Evolutionary conservation across 2,329 filamentous ascomycete species (phyloP).

Genomic region (Dactylellina leptospora): DNA sequence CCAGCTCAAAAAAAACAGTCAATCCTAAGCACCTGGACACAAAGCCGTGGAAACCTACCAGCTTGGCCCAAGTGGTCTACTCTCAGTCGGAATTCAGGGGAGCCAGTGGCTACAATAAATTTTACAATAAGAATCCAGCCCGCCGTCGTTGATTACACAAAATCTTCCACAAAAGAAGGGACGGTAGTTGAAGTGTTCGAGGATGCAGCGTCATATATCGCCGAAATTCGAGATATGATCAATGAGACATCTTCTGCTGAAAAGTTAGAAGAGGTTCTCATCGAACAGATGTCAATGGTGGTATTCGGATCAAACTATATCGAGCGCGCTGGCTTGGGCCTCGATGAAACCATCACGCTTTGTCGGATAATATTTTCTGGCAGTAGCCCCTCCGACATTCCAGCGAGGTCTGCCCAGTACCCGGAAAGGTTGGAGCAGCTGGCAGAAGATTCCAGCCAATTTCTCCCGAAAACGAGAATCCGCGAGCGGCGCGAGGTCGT

Average conservation of each 20-base stretch:
- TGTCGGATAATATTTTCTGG: background rate
- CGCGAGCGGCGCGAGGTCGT: slow-evolving; percentile 14
- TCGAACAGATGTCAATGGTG: background rate
- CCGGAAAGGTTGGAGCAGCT: background rate
- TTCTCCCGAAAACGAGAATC: background rate
- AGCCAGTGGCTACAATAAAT: background rate
- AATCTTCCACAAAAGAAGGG: background rate
- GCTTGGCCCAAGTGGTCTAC: slow-evolving; percentile 4
- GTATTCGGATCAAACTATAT: slow-evolving; percentile 13
- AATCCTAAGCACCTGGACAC: background rate
- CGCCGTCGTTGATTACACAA: background rate
- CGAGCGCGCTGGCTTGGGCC: background rate
- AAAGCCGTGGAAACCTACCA: background rate
- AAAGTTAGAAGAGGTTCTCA: background rate
- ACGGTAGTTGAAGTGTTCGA: background rate
- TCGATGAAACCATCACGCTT: background rate
- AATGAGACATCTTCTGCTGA: background rate
- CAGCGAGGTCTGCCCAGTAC: background rate
- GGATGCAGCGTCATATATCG: background rate
- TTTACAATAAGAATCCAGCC: background rate
- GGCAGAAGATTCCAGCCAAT: background rate
- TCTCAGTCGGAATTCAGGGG: background rate
- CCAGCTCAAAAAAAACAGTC: background rate
- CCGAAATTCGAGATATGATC: background rate
- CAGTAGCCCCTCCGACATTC: background rate